Evolutionary conservation across 176 grass and related monocot genomes (phyloP).

Genomic region (Musa itinerans): DNA sequence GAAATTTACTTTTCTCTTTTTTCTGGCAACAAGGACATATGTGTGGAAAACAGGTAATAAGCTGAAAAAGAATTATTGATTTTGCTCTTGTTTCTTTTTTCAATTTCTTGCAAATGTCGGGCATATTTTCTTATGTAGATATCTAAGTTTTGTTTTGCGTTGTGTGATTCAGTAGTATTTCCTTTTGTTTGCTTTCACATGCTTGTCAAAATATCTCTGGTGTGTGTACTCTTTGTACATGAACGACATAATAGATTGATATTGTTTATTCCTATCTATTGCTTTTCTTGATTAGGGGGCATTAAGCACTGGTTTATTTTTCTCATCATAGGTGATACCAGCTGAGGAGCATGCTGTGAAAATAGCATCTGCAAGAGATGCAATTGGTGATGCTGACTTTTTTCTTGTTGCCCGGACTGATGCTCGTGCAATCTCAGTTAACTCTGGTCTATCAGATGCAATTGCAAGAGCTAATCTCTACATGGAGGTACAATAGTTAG

Average conservation of each 20-base stretch:
- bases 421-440: too few species aligned
- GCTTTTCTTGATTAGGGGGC: too few species aligned
- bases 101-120: not conserved
- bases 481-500: not conserved
- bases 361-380: constrained; percentile 35
- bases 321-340: constrained; percentile 31
- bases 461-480: too few species aligned
- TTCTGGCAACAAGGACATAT: constrained; percentile 30
- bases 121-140: not conserved
- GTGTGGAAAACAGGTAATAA: constrained; percentile 35
- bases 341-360: constrained; percentile 41
- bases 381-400: too few species aligned
- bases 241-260: too few species aligned
- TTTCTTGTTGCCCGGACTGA: too few species aligned
- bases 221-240: too few species aligned
- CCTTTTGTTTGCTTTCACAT: not conserved
- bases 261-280: too few species aligned
- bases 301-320: not conserved
- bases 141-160: not conserved
- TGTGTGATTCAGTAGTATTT: not conserved
- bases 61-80: not conserved
- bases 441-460: too few species aligned
- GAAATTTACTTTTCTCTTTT: not conserved
- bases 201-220: too few species aligned
- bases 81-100: not conserved